phyloP scores from a whole-genome alignment of 2,329 filamentous ascomycete genomes.

The Rhynchosporium agropyri region DNA sequence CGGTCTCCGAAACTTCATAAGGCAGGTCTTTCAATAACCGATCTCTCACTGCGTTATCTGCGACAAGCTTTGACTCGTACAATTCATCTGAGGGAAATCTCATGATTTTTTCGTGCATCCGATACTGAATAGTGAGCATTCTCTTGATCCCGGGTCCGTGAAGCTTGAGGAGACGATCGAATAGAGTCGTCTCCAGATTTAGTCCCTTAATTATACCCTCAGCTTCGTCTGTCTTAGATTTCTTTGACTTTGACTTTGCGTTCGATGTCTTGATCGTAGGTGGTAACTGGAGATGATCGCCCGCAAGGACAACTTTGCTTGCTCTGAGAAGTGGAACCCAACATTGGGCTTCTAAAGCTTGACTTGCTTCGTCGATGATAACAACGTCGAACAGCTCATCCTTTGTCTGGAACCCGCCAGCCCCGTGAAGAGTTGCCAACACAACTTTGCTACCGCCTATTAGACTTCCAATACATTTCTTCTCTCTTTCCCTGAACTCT shows the following conservation, averaged over 20 bases:
- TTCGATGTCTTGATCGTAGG: conserved; percentile 88
- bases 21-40: conserved; percentile 76
- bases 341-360: conserved; percentile 94
- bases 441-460: conserved; percentile 82
- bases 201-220: conserved; percentile 52
- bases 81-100: conserved; percentile 86
- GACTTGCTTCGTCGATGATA: conserved; percentile 93
- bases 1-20: conserved; percentile 76
- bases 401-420: conserved; percentile 81
- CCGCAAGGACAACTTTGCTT: conserved; percentile 84
- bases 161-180: conserved; percentile 81
- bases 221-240: conserved; percentile 44
- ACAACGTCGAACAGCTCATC: conserved; percentile 88
- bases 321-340: conserved; percentile 88
- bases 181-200: conserved; percentile 85
- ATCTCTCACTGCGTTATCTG: conserved; percentile 75
- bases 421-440: conserved; percentile 88
- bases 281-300: conserved; percentile 91
- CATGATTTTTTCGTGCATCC: conserved; percentile 98
- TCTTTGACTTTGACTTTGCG: conserved; percentile 50
- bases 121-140: conserved; percentile 96
- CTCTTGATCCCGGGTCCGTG: conserved; percentile 85
- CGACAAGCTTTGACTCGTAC: conserved; percentile 80
- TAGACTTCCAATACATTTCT: conserved; percentile 75
- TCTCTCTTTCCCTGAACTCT: conserved; percentile 85